A percentile compares a stretch with the other conserved stretches of the same genome.
Conservation (phyloP, 352 stramenopile genomes). For the Phytopythium delawarense region DNA sequence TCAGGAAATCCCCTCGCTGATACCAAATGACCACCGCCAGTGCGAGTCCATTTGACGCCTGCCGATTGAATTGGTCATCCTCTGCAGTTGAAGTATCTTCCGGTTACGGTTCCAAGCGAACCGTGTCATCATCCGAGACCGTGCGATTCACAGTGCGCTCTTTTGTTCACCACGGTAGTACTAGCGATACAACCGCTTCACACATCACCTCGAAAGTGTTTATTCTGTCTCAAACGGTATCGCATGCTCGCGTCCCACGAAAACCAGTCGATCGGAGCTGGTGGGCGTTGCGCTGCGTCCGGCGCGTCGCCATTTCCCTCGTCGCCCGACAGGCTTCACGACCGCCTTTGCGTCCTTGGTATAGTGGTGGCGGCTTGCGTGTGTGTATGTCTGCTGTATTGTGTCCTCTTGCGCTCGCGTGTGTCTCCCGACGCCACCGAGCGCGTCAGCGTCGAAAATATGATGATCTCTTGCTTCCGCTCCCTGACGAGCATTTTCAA, state of each 20-base stretch:
- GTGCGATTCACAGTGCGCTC: background rate
- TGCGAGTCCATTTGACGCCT: background rate
- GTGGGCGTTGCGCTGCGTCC: background rate
- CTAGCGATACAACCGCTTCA: background rate
- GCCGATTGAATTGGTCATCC: no score
- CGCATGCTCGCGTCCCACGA: background rate
- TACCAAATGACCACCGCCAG: background rate
- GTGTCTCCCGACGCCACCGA: background rate
- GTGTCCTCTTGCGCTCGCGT: background rate
- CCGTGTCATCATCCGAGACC: background rate
- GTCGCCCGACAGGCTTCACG: no score
- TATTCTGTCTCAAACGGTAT: background rate
- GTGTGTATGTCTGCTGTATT: background rate
- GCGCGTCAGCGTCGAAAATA: constrained; percentile 14
- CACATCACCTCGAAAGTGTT: background rate
- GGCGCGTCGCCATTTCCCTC: background rate
- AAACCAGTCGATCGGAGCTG: background rate
- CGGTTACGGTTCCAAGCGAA: background rate
- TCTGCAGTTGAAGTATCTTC: background rate
- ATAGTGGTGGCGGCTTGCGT: background rate
- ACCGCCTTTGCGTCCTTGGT: no score
- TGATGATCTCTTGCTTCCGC: constrained; percentile 33
- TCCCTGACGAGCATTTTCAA: constrained; percentile 29
- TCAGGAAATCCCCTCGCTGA: background rate
- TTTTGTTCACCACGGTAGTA: background rate